These are phyloP conservation scores for Echria macrotheca DNA, from an alignment of 495 filamentous ascomycete species.

Conservation along the genomic window DNA sequence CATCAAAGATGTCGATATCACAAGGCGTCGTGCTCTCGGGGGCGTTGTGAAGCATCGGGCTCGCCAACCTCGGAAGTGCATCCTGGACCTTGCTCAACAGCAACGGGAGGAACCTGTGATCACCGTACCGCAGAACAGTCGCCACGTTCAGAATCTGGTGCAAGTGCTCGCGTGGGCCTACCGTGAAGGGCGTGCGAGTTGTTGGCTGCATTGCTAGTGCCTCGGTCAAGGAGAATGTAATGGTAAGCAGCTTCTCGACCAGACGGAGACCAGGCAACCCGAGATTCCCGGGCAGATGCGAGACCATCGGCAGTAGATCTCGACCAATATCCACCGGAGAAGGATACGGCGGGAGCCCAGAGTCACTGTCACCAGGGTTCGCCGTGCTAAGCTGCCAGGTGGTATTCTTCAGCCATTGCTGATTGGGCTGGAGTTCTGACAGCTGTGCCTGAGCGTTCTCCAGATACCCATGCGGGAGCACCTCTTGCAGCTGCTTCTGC, in stretches of 20 bases:
- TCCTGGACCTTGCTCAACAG: conserved; percentile 65
- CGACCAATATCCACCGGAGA: conserved; percentile 68
- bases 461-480: conserved; percentile 57
- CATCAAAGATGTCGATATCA: conserved; percentile 54
- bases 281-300: conserved; percentile 67
- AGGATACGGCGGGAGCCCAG: conserved; percentile 59
- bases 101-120: conserved; percentile 64
- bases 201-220: conserved; percentile 62
- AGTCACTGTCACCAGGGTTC: conserved; percentile 42
- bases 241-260: conserved; percentile 73
- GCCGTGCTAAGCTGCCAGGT: conserved; percentile 65
- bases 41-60: conserved; percentile 49
- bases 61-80: conserved; percentile 54
- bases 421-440: conserved; percentile 63
- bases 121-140: conserved; percentile 61
- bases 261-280: conserved; percentile 53
- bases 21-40: conserved; percentile 36
- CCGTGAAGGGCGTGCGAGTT: conserved; percentile 52
- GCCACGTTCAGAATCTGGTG: conserved; percentile 62
- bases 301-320: conserved; percentile 60
- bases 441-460: conserved; percentile 62
- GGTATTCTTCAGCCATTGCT: conserved; percentile 80
- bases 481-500: conserved; percentile 61
- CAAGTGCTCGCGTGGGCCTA: conserved; percentile 69
- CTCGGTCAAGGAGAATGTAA: conserved; percentile 68